A percentile compares a stretch with the other conserved stretches of the same genome.
Conservation (phyloP, 1,284 basidiomycete genomes). For the Ceratobasidium papillatum region DNA sequence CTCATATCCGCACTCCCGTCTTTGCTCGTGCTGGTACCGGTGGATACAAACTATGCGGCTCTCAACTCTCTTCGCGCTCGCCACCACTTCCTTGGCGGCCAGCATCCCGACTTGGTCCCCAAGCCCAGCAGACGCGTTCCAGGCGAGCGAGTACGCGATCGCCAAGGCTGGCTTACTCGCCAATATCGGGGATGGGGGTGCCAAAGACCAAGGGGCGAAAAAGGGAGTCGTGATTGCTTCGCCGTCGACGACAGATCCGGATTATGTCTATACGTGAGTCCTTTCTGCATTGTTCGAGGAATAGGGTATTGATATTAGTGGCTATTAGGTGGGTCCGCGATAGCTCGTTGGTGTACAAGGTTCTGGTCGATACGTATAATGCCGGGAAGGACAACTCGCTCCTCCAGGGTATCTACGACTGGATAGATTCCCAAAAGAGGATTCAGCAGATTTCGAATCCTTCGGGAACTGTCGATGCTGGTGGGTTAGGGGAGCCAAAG, state of each 20-base stretch:
- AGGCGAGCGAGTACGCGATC: slow-evolving; percentile 33
- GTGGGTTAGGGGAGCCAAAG: slow-evolving; percentile 53
- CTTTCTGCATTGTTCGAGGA: neutral
- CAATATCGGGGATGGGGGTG: slow-evolving; percentile 34
- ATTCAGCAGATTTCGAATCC: slow-evolving; percentile 58
- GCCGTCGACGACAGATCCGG: slow-evolving; percentile 40
- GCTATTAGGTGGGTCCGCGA: slow-evolving; percentile 12
- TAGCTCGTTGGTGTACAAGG: slow-evolving; percentile 44
- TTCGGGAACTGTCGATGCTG: slow-evolving; percentile 65
- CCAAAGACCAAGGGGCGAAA: slow-evolving; percentile 39
- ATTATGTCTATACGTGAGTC: slow-evolving; percentile 45
- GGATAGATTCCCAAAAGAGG: slow-evolving; percentile 40
- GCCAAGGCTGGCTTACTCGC: slow-evolving; percentile 40
- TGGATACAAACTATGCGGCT: slow-evolving; percentile 17
- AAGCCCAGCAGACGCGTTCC: slow-evolving; percentile 34
- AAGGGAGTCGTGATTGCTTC: slow-evolving; percentile 41
- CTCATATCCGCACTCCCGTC: neutral
- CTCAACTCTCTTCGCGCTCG: slow-evolving; percentile 6
- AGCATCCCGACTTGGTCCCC: slow-evolving; percentile 9
- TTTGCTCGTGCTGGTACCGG: neutral
- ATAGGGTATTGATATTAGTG: neutral
- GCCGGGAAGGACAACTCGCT: slow-evolving; percentile 43
- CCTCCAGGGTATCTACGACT: slow-evolving; percentile 41
- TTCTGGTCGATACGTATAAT: slow-evolving; percentile 44
- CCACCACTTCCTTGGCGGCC: neutral